Base-by-base conservation (phyloP, 768 basidiomycete genomes). In the Collybia sp. region DNA sequence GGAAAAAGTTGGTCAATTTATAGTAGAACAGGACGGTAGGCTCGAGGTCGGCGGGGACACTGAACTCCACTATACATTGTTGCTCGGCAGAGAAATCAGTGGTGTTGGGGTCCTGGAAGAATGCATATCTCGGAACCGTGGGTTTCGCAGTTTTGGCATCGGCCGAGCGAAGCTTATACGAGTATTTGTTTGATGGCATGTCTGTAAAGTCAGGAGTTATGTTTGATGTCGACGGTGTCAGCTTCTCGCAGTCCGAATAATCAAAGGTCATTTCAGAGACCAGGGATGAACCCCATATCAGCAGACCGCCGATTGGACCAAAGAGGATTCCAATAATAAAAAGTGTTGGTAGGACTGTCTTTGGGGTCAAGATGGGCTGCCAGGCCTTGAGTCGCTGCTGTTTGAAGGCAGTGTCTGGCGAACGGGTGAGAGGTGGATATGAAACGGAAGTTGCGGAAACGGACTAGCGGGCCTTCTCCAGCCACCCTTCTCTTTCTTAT, bases 331-430 rank as follows among this genome's bases (percentile, higher is more conserved):
- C 96, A 56, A 98, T 83, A 59, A 97, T 82, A 67, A 99, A 94
- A 39, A 99, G 79, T 1, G 93, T 95, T 2, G 96, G 96, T 12
- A 99, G 79, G 16, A 99, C 96, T 1, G 93, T 96, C 67, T 94
- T 94, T 4, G 96, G 96, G 4, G 94, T 97, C 40, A 98, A 78
- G 62, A 99, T 98, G 8, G 96, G 96, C 76, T 99, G 96, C 96
- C 96, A 99, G 60, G 96, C 96, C 72, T 97, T 98, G 61, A 99
- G 80, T 46, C 96, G 88, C 67, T 99, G 96, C 66, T 99, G 96
- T 71, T 96, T 98, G 80, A 96, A 97, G 34, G 94, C 95, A 48
- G 94, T 97, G 68, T 97, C 93, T 96, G 65, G 42, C 44, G 46
- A 53, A 55, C 37, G 35, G 49, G 55, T 51, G 58, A 46, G 51